Evolutionary conservation across 2,329 filamentous ascomycete species (phyloP).

Genomic region (Furcasterigmium sp.): DNA sequence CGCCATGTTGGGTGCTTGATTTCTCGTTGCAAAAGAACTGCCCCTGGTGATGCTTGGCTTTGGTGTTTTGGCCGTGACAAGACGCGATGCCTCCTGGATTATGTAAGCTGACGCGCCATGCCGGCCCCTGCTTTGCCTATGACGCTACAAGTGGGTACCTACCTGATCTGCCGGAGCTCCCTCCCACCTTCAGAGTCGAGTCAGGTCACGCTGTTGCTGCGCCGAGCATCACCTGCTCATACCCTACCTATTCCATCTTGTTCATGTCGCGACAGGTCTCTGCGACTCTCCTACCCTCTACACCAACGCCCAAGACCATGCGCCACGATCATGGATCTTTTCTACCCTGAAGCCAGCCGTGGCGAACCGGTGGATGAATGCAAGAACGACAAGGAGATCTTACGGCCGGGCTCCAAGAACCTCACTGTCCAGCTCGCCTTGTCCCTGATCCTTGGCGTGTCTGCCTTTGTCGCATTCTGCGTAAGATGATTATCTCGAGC

Average conservation of each 20-base stretch:
- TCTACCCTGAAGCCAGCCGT: conserved; percentile 4
- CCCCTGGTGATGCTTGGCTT: no score
- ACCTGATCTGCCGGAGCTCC: no score
- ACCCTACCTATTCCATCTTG: conserved; percentile 4
- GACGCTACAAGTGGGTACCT: no score
- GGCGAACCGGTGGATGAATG: conserved; percentile 15
- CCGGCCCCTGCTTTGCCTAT: no score
- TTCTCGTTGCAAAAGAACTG: no score
- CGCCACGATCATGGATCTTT: conserved; percentile 7
- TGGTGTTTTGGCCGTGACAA: no score
- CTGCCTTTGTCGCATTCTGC: conserved; percentile 73
- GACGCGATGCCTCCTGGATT: no score
- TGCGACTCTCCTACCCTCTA: background rate
- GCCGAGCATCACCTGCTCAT: background rate
- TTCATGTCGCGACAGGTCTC: background rate
- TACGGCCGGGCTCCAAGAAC: conserved; percentile 17
- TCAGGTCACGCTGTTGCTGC: background rate
- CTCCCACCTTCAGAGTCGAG: no score
- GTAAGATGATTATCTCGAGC: conserved; percentile 35
- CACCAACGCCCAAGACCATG: background rate
- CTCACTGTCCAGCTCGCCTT: conserved; percentile 64
- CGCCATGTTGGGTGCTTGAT: no score
- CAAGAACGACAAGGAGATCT: conserved; percentile 13
- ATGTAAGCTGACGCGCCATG: no score
- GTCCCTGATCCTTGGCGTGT: conserved; percentile 63